These are phyloP conservation scores for Tetradesmus lagerheimii DNA, from an alignment of 139 green algal species.

Conservation along the genomic window DNA sequence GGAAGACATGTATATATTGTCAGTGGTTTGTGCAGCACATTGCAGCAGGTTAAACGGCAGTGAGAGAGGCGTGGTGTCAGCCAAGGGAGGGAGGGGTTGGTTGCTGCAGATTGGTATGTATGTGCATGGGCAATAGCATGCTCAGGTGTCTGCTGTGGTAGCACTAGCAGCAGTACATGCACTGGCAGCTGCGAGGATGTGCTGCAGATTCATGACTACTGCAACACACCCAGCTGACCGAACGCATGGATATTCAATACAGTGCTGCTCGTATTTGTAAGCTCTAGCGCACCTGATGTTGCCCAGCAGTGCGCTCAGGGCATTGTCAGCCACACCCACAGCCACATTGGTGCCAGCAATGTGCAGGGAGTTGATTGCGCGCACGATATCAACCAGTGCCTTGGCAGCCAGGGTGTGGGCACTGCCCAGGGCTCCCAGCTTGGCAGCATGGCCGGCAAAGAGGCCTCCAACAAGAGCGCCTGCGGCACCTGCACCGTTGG, in stretches of 20 bases:
- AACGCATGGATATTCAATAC: not conserved
- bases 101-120: not conserved
- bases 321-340: constrained; percentile 9
- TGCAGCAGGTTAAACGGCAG: too few relatives aligned
- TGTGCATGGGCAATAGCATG: too few relatives aligned
- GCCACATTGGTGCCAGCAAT: constrained; percentile 38
- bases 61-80: too few relatives aligned
- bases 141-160: too few relatives aligned
- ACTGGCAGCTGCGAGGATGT: not conserved
- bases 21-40: not conserved
- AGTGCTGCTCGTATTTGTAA: not conserved
- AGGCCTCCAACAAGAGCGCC: not conserved
- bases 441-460: not conserved
- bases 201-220: not conserved
- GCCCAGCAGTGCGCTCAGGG: not conserved
- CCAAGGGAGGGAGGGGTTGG: too few relatives aligned
- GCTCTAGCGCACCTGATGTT: constrained; percentile 29
- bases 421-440: not conserved
- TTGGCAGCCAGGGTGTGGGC: not conserved
- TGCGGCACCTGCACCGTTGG: constrained; percentile 6
- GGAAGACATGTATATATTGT: too few relatives aligned
- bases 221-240: not conserved
- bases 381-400: constrained; percentile 19
- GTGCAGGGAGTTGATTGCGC: constrained; percentile 33
- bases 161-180: not conserved